phyloP scores from a whole-genome alignment of 495 filamentous ascomycete genomes.

The Letharia columbiana region DNA sequence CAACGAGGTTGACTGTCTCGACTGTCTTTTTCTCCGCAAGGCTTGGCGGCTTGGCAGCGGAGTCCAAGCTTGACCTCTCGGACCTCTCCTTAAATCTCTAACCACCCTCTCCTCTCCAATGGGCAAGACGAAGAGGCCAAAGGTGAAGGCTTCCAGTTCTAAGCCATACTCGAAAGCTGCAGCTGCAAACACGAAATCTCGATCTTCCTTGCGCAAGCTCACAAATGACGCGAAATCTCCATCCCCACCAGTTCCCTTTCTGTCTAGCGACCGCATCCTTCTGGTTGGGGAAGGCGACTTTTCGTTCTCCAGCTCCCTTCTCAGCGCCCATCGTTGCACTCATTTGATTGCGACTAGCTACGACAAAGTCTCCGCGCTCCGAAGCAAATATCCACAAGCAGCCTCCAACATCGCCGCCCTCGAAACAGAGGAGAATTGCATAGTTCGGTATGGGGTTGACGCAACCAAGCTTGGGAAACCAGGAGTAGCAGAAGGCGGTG shows the following conservation, averaged over 20 bases:
- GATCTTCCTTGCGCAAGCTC: background rate
- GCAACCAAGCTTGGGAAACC: constrained; percentile 56
- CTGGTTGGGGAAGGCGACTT: constrained; percentile 91
- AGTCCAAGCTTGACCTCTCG: background rate
- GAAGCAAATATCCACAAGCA: constrained; percentile 71
- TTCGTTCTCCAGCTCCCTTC: constrained; percentile 72
- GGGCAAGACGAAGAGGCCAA: constrained; percentile 23
- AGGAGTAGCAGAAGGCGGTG: constrained; percentile 26
- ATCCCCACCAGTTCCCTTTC: constrained; percentile 45
- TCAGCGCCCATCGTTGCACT: constrained; percentile 59
- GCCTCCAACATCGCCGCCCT: constrained; percentile 50
- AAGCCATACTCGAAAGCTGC: constrained; percentile 15
- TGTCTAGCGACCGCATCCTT: constrained; percentile 59
- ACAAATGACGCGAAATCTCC: constrained; percentile 6
- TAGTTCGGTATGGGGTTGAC: constrained; percentile 63
- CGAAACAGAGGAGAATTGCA: constrained; percentile 30
- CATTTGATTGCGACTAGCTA: constrained; percentile 57
- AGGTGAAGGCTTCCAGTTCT: constrained; percentile 2
- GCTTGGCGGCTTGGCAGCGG: background rate
- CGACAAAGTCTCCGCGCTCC: constrained; percentile 46
- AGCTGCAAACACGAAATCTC: background rate
- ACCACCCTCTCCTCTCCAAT: constrained; percentile 2
- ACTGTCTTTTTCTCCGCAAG: too few relatives aligned
- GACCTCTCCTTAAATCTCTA: background rate
- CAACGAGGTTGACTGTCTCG: too few relatives aligned